Evolutionary conservation across 352 stramenopile species (phyloP), one percentile per base, ranked within the genome.

Genomic region (Phytophthora tentaculata): DNA sequence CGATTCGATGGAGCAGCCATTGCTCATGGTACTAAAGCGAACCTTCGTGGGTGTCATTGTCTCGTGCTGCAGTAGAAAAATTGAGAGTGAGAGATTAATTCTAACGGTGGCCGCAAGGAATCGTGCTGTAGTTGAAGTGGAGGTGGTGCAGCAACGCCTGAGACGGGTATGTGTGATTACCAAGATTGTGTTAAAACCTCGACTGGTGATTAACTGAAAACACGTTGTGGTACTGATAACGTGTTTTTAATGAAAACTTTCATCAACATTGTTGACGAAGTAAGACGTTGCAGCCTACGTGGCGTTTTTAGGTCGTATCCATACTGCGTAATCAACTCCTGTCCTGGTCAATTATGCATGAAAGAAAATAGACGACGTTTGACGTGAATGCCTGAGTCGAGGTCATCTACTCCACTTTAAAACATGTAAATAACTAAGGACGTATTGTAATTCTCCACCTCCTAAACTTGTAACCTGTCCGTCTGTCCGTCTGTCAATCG

Each of bases 41-140:
- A 61, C 39, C 16, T 67, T 71, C 24, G 64, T 45, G 24, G 50
- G 43, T 58, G 64, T 55, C 64, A 71, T 71, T 41, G 39, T 3
- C 22, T 19, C 28, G 16, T n/a, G 17, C 52, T 26, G 48, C 8
- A 22, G 17, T 9, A 29, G 56, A 8, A 20, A 67, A 55, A 50
- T 67, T 24, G 13, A 61, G 50, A 63, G 57, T 71, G 57, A 60
- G 32, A 14, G 32, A 32, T 32, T 32, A n/a, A n/a, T n/a, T n/a
- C n/a, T n/a, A n/a, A n/a, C n/a, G n/a, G n/a, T n/a, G n/a, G n/a
- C n/a, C n/a, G n/a, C n/a, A n/a, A n/a, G n/a, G n/a, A n/a, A n/a
- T n/a, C n/a, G n/a, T n/a, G n/a, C n/a, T n/a, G n/a, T n/a, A n/a
- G n/a, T n/a, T n/a, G n/a, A n/a, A n/a, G n/a, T n/a, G n/a, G n/a